A percentile compares a stretch with the other conserved stretches of the same genome.
Conservation (phyloP, 208 protist genomes). For the Leptomonas pyrrhocoris region DNA sequence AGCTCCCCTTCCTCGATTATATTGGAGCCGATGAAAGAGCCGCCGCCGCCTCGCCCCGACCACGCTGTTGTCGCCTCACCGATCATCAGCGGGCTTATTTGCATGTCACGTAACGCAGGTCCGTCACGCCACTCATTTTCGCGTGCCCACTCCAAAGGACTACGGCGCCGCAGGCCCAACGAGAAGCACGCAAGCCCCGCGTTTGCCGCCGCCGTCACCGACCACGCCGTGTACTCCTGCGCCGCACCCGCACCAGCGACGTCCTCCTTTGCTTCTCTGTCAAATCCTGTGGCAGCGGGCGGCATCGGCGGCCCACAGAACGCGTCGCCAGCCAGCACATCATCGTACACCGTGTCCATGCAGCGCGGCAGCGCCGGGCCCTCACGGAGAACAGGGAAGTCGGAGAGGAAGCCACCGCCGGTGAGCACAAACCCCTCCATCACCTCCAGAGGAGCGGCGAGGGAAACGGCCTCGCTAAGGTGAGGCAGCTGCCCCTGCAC, state of each 20-base stretch:
- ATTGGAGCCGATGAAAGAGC: not conserved
- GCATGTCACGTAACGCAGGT: not conserved
- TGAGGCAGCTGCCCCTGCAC: conserved; percentile 21
- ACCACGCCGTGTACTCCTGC: conserved; percentile 52
- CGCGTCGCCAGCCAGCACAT: conserved; percentile 13
- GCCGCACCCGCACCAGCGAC: not conserved
- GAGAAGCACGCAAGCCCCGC: conserved; percentile 47
- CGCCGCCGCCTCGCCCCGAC: not conserved
- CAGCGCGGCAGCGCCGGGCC: conserved; percentile 35
- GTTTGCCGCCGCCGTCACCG: conserved; percentile 49
- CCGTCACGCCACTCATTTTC: not conserved
- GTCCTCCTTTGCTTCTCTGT: not conserved
- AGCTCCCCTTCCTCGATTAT: not conserved
- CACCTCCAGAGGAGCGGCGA: conserved; percentile 40
- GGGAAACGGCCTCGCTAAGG: conserved; percentile 25
- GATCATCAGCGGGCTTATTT: not conserved
- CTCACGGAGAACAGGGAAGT: conserved; percentile 55
- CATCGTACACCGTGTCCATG: conserved; percentile 30
- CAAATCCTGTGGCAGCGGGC: not conserved
- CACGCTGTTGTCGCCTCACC: not conserved
- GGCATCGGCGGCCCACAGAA: conserved; percentile 25
- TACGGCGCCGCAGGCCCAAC: conserved; percentile 47
- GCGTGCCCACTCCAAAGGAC: conserved; percentile 14
- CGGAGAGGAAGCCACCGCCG: conserved; percentile 60
- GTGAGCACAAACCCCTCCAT: conserved; percentile 50